Base-by-base conservation (phyloP, 208 protist genomes). In the Leishmania major region DNA sequence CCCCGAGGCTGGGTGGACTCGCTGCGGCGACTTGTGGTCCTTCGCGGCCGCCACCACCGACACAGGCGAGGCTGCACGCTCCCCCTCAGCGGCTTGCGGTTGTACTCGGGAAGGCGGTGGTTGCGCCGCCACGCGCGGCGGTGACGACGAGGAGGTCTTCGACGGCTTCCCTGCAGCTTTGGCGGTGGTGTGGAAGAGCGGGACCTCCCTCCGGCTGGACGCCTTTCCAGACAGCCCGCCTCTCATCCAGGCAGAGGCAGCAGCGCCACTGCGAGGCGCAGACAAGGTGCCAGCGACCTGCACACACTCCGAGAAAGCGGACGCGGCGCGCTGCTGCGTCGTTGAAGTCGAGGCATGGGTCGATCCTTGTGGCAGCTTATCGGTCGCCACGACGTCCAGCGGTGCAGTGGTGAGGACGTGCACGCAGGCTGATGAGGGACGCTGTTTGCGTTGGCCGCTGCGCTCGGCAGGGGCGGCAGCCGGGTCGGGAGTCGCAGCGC, bases 351-450 rank as follows among this genome's bases (percentile, higher is more conserved):
- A 62, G 17, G 60, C 37, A 28, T 55, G 45, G 25, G 53, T 47
- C 64, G 22, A 53, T 53, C 35, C 53, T 55, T 31, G 53, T 69
- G 67, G 43, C 10, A 53, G 43, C 43, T 40, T 75, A 15, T 80
- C 31, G 2, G 75, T 40, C 35, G 55, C 28, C 3, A 25, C n/a
- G 13, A 57, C 82, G 11, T 78, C 73, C 19, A 45, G 51, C 0
- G 66, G 49, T 3, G 72, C 71, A 0, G 71, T n/a, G 15, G 60
- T 75, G 6, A 69, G 0, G 10, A 40, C 47, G 15, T 86, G 77
- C n/a, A 86, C 43, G 51, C 55, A 74, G 4, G 82, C 82, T 28
- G 82, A 82, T 1, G 82, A 86, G 1, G 82, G 82, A 15, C 78
- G 82, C 22, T 76, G 40, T n/a, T 55, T 53, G 10, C 66, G 78